phyloP scores from a whole-genome alignment of 1,284 basidiomycete species.

The Ceratobasidium sp. region DNA sequence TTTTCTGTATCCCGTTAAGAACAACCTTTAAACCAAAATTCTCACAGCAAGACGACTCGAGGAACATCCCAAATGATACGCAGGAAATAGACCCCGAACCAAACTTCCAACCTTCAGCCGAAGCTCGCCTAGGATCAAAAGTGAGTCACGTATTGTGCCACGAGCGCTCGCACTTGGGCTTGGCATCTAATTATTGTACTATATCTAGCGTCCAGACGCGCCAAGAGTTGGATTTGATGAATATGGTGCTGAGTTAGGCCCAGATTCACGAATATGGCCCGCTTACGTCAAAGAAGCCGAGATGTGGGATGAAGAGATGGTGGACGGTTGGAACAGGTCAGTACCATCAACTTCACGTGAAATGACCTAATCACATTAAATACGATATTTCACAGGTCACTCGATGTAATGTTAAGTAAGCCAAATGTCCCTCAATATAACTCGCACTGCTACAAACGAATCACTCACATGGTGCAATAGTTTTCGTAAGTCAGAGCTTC shows the following conservation, averaged over 20 bases:
- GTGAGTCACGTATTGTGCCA: conserved; percentile 1
- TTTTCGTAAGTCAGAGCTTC: conserved; percentile 25
- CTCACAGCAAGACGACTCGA: not conserved
- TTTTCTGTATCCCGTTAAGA: not conserved
- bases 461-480: not conserved
- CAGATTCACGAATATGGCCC: conserved; percentile 37
- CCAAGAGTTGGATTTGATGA: conserved; percentile 36
- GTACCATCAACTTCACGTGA: not conserved
- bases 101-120: conserved; percentile 7
- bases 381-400: conserved; percentile 1
- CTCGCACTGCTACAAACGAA: not conserved
- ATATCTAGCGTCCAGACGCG: conserved; percentile 10
- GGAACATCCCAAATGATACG: not conserved
- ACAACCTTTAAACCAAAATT: too few relatives aligned
- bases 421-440: too few relatives aligned
- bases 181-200: not conserved
- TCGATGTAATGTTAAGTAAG: conserved; percentile 41
- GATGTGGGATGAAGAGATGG: conserved; percentile 42
- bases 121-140: conserved; percentile 14
- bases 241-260: conserved; percentile 24
- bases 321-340: conserved; percentile 40
- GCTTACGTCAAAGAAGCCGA: conserved; percentile 40
- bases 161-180: too few relatives aligned
- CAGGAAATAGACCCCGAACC: conserved; percentile 24
- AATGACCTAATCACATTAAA: not conserved